Percentiles rank a stretch among this genome's conserved stretches.
phyloP scores from a whole-genome alignment of 2,329 filamentous ascomycete species.

The Fusarium subtropicale region DNA sequence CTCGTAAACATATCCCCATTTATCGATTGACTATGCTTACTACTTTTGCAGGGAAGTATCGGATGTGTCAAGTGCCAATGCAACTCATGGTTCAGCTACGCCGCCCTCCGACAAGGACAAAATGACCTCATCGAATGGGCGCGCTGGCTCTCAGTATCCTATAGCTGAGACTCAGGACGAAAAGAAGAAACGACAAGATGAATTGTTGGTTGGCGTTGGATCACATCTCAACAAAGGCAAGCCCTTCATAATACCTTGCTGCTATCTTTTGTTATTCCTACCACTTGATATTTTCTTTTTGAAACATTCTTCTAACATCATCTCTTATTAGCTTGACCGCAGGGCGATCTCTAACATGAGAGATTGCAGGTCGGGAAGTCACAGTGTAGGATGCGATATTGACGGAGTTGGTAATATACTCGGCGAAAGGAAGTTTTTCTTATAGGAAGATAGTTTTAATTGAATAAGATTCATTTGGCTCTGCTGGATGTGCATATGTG shows the following conservation, averaged over 20 bases:
- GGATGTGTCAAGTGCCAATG: not conserved
- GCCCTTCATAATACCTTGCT: too few species aligned
- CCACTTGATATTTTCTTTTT: too few species aligned
- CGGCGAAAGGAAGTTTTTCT: too few species aligned
- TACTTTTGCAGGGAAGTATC: not conserved
- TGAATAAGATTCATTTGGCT: too few species aligned
- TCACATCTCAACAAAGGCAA: not conserved
- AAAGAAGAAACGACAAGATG: not conserved
- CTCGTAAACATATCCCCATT: rapidly evolving
- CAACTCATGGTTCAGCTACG: not conserved
- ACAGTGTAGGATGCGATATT: too few species aligned
- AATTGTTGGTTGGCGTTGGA: not conserved
- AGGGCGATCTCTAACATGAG: too few species aligned
- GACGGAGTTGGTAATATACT: too few species aligned
- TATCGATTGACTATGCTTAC: rapidly evolving
- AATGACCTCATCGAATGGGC: not conserved
- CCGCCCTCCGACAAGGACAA: rapidly evolving
- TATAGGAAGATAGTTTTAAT: too few species aligned
- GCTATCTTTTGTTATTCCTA: not conserved
- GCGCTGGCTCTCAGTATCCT: not conserved
- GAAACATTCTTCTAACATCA: too few species aligned
- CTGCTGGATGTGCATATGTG: too few species aligned
- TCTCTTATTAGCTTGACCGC: too few species aligned
- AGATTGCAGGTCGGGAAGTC: too few species aligned
- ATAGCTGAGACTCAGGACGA: not conserved